phyloP scores from a whole-genome alignment of 1,284 basidiomycete species.

The Volvariella surrecta region DNA sequence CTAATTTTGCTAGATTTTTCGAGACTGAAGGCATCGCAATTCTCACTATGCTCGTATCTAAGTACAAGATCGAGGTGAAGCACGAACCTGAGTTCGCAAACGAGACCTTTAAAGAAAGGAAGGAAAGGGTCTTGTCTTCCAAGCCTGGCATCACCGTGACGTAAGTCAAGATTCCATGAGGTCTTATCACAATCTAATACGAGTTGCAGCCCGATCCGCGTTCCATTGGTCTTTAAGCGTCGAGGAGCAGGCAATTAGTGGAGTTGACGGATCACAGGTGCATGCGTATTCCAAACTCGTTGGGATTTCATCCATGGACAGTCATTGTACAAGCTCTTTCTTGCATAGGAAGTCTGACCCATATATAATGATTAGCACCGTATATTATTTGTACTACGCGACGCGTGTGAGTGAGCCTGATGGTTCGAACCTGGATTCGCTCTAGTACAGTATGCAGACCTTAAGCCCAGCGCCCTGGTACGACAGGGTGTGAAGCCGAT shows the following conservation, averaged over 20 bases:
- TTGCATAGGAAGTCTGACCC: too few species aligned
- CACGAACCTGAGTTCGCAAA: constrained; percentile 38
- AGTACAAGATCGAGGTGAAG: constrained; percentile 40
- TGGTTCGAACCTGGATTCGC: too few species aligned
- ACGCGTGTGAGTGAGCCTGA: too few species aligned
- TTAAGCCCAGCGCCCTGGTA: constrained; percentile 53
- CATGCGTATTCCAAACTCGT: too few species aligned
- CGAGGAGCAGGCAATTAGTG: constrained; percentile 7
- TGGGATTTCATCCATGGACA: too few species aligned
- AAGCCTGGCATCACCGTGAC: constrained; percentile 29
- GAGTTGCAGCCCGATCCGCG: constrained; percentile 12
- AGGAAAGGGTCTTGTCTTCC: constrained; percentile 28
- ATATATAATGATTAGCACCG: too few species aligned
- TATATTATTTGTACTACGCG: too few species aligned
- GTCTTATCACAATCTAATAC: background rate
- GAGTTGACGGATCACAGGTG: too few species aligned
- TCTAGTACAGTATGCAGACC: too few species aligned
- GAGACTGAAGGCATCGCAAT: constrained; percentile 41
- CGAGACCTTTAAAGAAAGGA: constrained; percentile 38
- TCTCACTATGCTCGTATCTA: constrained; percentile 37
- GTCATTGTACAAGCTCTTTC: too few species aligned
- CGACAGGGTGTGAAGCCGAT: constrained; percentile 64
- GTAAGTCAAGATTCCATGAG: constrained; percentile 20
- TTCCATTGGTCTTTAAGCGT: constrained; percentile 18
- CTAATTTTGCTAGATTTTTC: constrained; percentile 29